Evolutionary conservation across 371 early-diverging fungal species (phyloP).

Genomic region (Amoeboaphelidium protococcarum): DNA sequence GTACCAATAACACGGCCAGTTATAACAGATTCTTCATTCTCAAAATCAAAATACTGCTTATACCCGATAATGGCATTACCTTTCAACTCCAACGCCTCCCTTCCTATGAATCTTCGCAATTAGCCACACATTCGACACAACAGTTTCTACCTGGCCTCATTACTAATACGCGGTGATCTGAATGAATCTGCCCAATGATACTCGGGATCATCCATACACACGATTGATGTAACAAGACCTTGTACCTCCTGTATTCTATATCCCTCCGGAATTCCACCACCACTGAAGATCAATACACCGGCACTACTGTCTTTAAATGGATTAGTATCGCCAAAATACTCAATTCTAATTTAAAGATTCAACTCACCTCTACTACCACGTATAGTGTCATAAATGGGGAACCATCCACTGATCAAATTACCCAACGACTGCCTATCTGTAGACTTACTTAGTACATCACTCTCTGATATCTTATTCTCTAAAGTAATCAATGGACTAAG

Average conservation of each 20-base stretch:
- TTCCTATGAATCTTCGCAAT: not conserved
- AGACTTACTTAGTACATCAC: too few species aligned
- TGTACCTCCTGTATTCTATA: too few species aligned
- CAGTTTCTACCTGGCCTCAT: not conserved
- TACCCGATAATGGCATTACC: not conserved
- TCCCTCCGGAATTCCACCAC: too few species aligned
- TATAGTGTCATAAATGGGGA: conserved; percentile 32
- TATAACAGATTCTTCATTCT: not conserved
- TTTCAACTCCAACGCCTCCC: not conserved
- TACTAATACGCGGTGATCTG: not conserved
- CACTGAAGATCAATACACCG: too few species aligned
- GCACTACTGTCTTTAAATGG: conserved; percentile 27
- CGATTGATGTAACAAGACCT: not conserved
- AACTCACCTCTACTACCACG: conserved; percentile 38
- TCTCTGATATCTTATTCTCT: not conserved
- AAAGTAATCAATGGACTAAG: conserved; percentile 31
- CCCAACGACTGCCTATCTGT: too few species aligned
- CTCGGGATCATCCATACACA: not conserved
- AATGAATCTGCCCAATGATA: not conserved
- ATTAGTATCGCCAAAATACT: conserved; percentile 42
- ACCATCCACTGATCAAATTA: conserved; percentile 40
- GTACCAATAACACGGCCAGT: not conserved
- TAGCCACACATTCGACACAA: not conserved
- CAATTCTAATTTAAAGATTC: conserved; percentile 27
- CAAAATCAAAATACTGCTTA: not conserved